Evolutionary conservation across 129 eudicot species (phyloP), one percentile per base, ranked within the genome.

Genomic region (Centaurea solstitialis): DNA sequence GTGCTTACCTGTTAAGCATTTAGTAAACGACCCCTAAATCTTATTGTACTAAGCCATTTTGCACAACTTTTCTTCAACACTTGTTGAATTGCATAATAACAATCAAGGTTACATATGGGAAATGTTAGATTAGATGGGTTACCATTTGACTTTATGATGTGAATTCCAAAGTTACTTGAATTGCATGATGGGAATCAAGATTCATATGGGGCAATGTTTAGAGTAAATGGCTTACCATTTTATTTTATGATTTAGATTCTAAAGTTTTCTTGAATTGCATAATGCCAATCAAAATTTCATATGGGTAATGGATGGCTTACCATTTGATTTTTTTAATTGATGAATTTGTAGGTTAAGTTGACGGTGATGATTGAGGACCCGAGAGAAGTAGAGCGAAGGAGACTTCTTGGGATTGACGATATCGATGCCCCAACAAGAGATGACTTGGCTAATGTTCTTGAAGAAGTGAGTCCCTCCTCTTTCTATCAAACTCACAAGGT

Each of bases 281-380:
- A 47, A 2, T 47, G 59, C 4, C 8, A 79, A 38, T 61, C 9
- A 5, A 21, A 21, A 26, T 35, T 81, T 69, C n/a, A 47, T 47
- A 47, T 59, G 66, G 8, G 65, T 8, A 57, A 57, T 59, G 8
- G 22, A 18, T 59, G 66, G 7, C 23, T 17, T 57, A 57, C 65
- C 65, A 57, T 18, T 71, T 82, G 77, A 57, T 53, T 76, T 76
- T 67, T 33, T 33, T 33, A 0, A 64, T 22, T 22, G 10, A 22
- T 76, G 28, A 39, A 43, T 50, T 50, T 77, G 61, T 70, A 94
- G 97, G 98, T 94, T 20, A 94, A 94, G 80, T 89, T 94, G 87
- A 94, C 99, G 3, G 78, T 94, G 57, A 82, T 86, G 97, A 94
- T 94, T 62, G 97, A 94, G 89, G 99, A 94, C 78, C 99, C 91